Evolutionary conservation across 139 green algal species (phyloP), one percentile per base, ranked within the genome.

Genomic region (Volvox africanus): DNA sequence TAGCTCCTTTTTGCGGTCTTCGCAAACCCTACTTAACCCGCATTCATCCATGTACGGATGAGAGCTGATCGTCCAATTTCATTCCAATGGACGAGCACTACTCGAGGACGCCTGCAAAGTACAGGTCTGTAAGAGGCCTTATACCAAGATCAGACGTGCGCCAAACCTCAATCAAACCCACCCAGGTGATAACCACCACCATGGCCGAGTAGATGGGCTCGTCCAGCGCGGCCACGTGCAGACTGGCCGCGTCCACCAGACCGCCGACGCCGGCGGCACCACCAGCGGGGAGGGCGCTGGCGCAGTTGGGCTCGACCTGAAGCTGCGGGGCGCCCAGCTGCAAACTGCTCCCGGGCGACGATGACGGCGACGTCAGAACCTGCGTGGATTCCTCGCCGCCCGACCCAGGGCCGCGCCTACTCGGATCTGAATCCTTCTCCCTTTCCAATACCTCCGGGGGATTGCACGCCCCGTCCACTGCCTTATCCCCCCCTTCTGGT

Each of bases 161-260:
- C 5, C 44, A 55, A 5, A 12, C 65, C 65, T 11, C 65, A 2
- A 16, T 24, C 32, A 20, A n/a, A n/a, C 32, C 0, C 68, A 89
- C 83, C 83, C 73, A 32, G 0, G 83, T 69, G 2, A 81, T 80
- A 2, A 71, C 83, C 67, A 89, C 67, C 83, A 89, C 67, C 83
- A 89, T 80, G 83, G 83, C 83, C 33, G 22, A 68, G 67, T 89
- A 89, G 22, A 89, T 68, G 36, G 83, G 36, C 36, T 71, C 61
- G 26, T 80, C 68, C 83, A 89, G 82, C 21, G 36, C 82, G 5
- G 81, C 81, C n/a, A 87, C 61, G 17, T 77, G 61, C 32, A 37
- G 14, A 30, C 81, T 19, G 20, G 37, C 77, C 35, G 1, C 61
- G 16, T 55, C 35, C 78, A 61, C 24, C 26, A 33, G 22, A 28